phyloP scores from a whole-genome alignment of 2,329 filamentous ascomycete genomes.

The Fusarium tricinctum region DNA sequence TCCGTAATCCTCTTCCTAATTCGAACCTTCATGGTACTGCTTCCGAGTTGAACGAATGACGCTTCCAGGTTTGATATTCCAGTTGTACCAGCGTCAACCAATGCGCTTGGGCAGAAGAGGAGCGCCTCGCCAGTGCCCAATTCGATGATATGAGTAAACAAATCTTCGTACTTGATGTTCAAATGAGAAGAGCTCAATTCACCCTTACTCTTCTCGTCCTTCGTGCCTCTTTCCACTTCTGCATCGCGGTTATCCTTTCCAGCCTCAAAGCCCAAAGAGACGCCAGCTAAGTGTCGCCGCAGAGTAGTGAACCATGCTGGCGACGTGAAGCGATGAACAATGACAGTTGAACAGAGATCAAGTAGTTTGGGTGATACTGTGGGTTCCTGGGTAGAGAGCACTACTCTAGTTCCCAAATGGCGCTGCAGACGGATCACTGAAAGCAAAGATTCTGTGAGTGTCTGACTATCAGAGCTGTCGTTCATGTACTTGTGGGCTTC shows the following conservation, averaged over 20 bases:
- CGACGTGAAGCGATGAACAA: neutral
- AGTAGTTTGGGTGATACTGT: neutral
- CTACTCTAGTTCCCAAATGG: neutral
- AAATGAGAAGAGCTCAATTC: neutral
- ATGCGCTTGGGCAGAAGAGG: neutral
- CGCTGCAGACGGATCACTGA: conserved; percentile 5
- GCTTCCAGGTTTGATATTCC: neutral
- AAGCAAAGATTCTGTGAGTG: neutral
- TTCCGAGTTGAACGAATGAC: neutral
- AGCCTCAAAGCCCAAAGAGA: neutral
- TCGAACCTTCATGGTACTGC: neutral
- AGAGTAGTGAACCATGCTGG: neutral
- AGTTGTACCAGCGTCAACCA: neutral
- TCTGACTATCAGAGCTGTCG: neutral
- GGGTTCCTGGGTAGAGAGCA: conserved; percentile 7
- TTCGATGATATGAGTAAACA: neutral
- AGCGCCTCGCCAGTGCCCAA: conserved; percentile 4
- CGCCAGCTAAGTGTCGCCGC: neutral
- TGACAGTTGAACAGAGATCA: neutral
- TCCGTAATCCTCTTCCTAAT: neutral
- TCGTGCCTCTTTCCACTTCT: no score
- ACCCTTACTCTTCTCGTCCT: neutral
- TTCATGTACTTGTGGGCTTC: conserved; percentile 16
- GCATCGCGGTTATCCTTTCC: fast-evolving
- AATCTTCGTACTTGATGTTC: neutral